Evolutionary conservation across 176 grass and related monocot species (phyloP).

Genomic region (Avena insularis): DNA sequence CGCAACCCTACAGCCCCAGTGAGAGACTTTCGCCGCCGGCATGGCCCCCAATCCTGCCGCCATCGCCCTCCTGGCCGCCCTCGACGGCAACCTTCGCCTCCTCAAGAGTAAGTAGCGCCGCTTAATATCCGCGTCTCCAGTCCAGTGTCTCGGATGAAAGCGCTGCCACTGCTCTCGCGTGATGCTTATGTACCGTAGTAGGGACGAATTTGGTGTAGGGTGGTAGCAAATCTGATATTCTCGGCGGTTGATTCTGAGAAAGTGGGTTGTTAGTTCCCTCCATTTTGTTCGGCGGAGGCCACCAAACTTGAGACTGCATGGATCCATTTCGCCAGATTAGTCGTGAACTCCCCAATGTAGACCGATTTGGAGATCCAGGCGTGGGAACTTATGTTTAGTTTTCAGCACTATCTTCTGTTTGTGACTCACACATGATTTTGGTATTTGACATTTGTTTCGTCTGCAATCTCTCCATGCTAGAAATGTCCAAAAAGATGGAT

Average conservation of each 20-base stretch:
- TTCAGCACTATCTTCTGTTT: background rate
- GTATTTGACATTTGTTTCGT: background rate
- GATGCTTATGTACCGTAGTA: background rate
- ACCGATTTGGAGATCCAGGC: background rate
- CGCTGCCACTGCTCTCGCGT: background rate
- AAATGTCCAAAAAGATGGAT: constrained; percentile 34
- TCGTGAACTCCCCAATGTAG: background rate
- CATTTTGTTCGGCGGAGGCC: background rate
- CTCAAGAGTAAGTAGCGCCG: constrained; percentile 16
- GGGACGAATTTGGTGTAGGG: background rate
- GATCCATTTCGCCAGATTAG: background rate
- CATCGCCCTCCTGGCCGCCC: constrained; percentile 37
- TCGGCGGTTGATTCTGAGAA: background rate
- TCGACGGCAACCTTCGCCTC: constrained; percentile 24
- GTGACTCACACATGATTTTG: background rate
- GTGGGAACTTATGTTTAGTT: background rate
- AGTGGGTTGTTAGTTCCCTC: background rate
- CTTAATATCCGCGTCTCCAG: too few relatives aligned
- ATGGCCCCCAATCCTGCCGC: constrained; percentile 1
- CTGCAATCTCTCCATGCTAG: constrained; percentile 1
- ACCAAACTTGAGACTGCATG: background rate
- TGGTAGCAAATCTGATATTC: background rate
- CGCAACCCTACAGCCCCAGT: background rate
- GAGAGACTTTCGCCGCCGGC: background rate
- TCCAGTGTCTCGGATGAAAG: too few relatives aligned